Percentiles rank a stretch among this genome's conserved stretches.
These are phyloP conservation scores for Hypoxylon intermedium DNA, from an alignment of 495 filamentous ascomycete species.

Conservation along the genomic window DNA sequence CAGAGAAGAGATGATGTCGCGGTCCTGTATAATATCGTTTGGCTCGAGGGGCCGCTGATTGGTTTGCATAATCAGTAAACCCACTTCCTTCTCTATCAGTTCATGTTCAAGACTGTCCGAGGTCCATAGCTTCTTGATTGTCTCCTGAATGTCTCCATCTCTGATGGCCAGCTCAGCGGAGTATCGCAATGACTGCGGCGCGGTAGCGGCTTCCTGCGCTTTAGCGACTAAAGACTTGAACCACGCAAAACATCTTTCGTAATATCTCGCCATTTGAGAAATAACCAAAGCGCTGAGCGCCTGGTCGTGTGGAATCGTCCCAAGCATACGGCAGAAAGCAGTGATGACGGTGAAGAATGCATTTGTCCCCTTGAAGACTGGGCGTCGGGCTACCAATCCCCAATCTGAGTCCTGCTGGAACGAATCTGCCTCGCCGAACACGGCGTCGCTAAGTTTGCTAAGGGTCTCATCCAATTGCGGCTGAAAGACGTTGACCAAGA, in stretches of 20 bases:
- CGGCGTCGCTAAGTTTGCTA: slow-evolving; percentile 81
- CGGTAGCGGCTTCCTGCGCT: slow-evolving; percentile 53
- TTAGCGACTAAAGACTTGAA: slow-evolving; percentile 75
- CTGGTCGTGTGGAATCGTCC: slow-evolving; percentile 94
- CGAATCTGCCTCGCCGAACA: slow-evolving; percentile 82
- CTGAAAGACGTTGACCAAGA: slow-evolving; percentile 96
- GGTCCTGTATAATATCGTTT: slow-evolving; percentile 86
- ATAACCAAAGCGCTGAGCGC: slow-evolving; percentile 92
- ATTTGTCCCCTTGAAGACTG: slow-evolving; percentile 90
- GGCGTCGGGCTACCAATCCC: slow-evolving; percentile 74
- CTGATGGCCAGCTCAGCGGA: slow-evolving; percentile 73
- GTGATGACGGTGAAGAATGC: slow-evolving; percentile 86
- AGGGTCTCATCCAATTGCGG: slow-evolving; percentile 96
- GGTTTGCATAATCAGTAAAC: slow-evolving; percentile 68
- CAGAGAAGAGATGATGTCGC: slow-evolving; percentile 80
- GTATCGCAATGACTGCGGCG: slow-evolving; percentile 64
- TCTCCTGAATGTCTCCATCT: slow-evolving; percentile 69
- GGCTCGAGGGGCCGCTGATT: slow-evolving; percentile 69
- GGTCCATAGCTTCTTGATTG: slow-evolving; percentile 68
- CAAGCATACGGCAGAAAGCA: slow-evolving; percentile 92
- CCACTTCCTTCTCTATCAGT: slow-evolving; percentile 69
- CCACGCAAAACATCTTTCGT: slow-evolving; percentile 89
- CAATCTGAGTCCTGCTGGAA: slow-evolving; percentile 89
- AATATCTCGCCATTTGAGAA: slow-evolving; percentile 86
- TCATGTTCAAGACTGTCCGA: slow-evolving; percentile 51